Conservation (phyloP, 2,329 filamentous ascomycete genomes). For the Bipolaris cookei region DNA sequence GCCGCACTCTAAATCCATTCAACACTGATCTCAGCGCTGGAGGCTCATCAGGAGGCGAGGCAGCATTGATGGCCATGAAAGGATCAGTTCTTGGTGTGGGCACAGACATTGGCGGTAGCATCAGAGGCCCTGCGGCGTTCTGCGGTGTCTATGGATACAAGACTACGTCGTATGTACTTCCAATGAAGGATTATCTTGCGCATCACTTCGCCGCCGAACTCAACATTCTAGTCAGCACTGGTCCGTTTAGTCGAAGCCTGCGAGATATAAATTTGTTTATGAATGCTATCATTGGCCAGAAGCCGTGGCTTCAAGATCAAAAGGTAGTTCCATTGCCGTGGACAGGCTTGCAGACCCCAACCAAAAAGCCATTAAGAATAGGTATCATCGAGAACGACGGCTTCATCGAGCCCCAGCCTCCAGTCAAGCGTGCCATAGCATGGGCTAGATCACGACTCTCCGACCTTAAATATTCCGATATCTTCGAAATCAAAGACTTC, state of each 20-base stretch:
- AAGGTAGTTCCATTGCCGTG: constrained; percentile 28
- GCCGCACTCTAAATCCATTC: constrained; percentile 53
- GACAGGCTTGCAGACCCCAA: constrained; percentile 22
- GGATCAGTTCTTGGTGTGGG: constrained; percentile 32
- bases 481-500: constrained; percentile 48
- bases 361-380: constrained; percentile 46
- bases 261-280: constrained; percentile 29
- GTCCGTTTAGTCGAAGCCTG: constrained; percentile 26
- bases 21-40: constrained; percentile 55
- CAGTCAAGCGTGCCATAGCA: constrained; percentile 44
- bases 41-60: constrained; percentile 51
- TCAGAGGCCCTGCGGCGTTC: constrained; percentile 30
- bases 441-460: constrained; percentile 41
- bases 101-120: constrained; percentile 35
- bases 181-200: constrained; percentile 17
- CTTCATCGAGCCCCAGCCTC: constrained; percentile 49
- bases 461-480: not conserved
- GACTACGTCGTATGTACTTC: constrained; percentile 28
- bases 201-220: constrained; percentile 22
- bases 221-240: constrained; percentile 22
- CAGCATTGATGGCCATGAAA: constrained; percentile 28
- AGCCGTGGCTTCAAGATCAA: constrained; percentile 25
- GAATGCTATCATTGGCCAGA: constrained; percentile 11
- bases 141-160: constrained; percentile 40
- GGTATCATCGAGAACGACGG: constrained; percentile 54